Evolutionary conservation across 2,329 filamentous ascomycete species (phyloP).

Genomic region (Pseudocercospora musae): DNA sequence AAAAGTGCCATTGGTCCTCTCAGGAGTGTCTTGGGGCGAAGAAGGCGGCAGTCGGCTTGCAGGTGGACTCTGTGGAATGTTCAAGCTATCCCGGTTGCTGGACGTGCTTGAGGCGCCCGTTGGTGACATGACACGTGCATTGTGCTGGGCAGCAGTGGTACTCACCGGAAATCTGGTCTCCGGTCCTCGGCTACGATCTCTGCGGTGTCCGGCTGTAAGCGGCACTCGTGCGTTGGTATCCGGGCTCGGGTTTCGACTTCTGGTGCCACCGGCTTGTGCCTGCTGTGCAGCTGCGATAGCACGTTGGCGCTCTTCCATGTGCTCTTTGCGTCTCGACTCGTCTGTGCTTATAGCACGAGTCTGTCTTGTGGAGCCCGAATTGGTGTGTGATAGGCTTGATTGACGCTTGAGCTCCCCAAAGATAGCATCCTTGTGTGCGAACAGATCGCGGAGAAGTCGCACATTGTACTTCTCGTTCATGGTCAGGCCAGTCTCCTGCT

Average conservation of each 20-base stretch:
- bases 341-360: slow-evolving; percentile 83
- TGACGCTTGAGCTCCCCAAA: slow-evolving; percentile 95
- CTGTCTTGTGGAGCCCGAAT: slow-evolving; percentile 59
- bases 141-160: slow-evolving; percentile 47
- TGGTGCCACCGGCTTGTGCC: slow-evolving; percentile 25
- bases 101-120: slow-evolving; percentile 26
- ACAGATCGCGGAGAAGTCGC: slow-evolving; percentile 85
- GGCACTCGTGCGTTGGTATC: slow-evolving; percentile 38
- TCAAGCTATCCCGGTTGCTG: slow-evolving; percentile 63
- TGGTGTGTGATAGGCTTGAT: slow-evolving; percentile 66
- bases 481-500: slow-evolving; percentile 81
- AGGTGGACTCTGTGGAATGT: slow-evolving; percentile 66
- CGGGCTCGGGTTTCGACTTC: slow-evolving; percentile 48
- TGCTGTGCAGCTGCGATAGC: slow-evolving; percentile 60
- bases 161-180: slow-evolving; percentile 76
- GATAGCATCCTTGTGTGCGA: slow-evolving; percentile 89
- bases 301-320: slow-evolving; percentile 89
- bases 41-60: slow-evolving; percentile 11
- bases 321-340: slow-evolving; percentile 87
- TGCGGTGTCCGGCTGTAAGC: slow-evolving; percentile 56
- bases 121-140: slow-evolving; percentile 41
- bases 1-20: slow-evolving; percentile 27
- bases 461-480: slow-evolving; percentile 94
- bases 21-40: slow-evolving; percentile 13
- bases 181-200: slow-evolving; percentile 69